phyloP scores from a whole-genome alignment of 2,329 filamentous ascomycete genomes.

The Scortechinia acanthostroma region DNA sequence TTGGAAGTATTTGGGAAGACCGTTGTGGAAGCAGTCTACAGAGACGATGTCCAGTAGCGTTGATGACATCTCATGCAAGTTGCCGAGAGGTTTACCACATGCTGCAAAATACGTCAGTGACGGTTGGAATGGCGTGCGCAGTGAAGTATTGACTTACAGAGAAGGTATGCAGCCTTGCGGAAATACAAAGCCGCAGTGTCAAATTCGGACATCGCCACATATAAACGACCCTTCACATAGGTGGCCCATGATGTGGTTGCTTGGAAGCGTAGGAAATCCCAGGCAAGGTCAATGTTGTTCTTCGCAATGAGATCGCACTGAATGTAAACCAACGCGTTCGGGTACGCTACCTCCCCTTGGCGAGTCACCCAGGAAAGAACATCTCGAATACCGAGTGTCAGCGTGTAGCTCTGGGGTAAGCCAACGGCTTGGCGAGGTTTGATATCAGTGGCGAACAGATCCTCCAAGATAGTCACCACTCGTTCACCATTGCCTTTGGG shows the following conservation, averaged over 20 bases:
- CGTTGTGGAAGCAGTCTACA: conserved; percentile 44
- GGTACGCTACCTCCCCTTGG: conserved; percentile 19
- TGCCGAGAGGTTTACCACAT: conserved; percentile 1
- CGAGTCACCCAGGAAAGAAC: conserved; percentile 7
- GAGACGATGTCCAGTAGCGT: conserved; percentile 43
- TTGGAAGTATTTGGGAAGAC: conserved; percentile 47
- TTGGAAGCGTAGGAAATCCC: conserved; percentile 49
- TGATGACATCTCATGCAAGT: conserved; percentile 28
- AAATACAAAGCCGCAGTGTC: conserved; percentile 46
- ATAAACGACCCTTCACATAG: conserved; percentile 50
- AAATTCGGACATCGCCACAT: conserved; percentile 42
- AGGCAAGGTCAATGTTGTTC: conserved; percentile 38
- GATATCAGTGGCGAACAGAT: neutral
- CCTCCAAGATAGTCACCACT: neutral
- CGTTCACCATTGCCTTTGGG: neutral
- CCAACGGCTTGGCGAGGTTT: neutral
- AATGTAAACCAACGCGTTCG: conserved; percentile 32
- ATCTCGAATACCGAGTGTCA: neutral
- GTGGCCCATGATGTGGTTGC: conserved; percentile 45
- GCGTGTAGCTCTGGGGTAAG: neutral
- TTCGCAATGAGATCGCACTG: conserved; percentile 35
- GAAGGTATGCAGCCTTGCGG: conserved; percentile 43
- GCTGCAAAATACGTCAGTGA: neutral
- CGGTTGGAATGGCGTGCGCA: no score
- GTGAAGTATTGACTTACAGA: conserved; percentile 34